Base-by-base conservation (phyloP, 2,329 filamentous ascomycete genomes). In the Tolypocladium nubicola region DNA sequence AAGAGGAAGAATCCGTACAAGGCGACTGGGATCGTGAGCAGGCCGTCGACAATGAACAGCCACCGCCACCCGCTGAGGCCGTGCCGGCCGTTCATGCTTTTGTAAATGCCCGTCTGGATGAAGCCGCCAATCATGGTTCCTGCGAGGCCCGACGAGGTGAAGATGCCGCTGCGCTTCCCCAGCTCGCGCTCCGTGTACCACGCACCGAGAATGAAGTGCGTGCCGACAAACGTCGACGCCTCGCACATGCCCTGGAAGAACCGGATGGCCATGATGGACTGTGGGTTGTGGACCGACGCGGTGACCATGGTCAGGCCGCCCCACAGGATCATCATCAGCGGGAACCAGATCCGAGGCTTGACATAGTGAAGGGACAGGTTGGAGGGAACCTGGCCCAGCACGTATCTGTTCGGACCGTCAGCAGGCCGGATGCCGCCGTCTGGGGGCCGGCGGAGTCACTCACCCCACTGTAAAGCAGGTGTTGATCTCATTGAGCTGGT, bases 31-130 rank as follows among this genome's bases (percentile, higher is more conserved):
- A 73, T 61, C 4, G 71, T 73, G 1, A 74, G 76, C 1, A 79
- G 73, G 1, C 86, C 86, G 65, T 89, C 86, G 11, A 89, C 81
- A 43, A 89, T 85, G 69, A 89, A 89, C 0, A 88, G 74, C 85
- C 84, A 87, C 3, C 83, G 74, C 85, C 85, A 89, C 8, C 85
- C 85, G 0, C 74, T 79, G 1, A 87, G 71, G 0, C 85, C 86
- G 23, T 70, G 70, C 2, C 73, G 71, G 1, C 79, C 76, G 38
- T 73, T 57, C 55, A 73, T 61, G 49, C 66, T 67, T 1, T 62
- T 57, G 4, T 83, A 82, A 56, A 90, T 87, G 1, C 85, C 83
- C 0, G 82, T 82, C 21, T 82, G 79, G 52, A 86, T 80, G 30
- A 85, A 72, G 1, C 85, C 86, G 1, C 70, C 70, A 37, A 73